Conservation (phyloP, 75 land plant species). For the Picea glauca region DNA sequence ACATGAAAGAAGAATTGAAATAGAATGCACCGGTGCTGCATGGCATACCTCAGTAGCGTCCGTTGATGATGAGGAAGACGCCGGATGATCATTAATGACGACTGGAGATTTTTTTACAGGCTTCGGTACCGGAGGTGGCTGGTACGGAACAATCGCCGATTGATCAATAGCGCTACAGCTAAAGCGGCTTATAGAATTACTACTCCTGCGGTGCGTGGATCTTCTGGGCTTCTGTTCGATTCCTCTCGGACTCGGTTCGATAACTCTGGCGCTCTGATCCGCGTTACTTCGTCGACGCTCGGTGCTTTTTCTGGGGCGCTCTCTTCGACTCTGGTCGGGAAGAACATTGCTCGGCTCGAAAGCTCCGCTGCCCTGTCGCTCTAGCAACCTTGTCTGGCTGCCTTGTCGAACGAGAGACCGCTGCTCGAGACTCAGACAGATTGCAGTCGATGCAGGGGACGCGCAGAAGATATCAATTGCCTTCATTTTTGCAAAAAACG, state of each 20-base stretch:
- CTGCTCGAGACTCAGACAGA: constrained; percentile 9
- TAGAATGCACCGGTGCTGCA: background rate
- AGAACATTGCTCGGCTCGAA: background rate
- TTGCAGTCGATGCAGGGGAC: constrained; percentile 9
- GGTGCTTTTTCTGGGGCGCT: constrained; percentile 4
- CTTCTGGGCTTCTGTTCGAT: constrained; percentile 8
- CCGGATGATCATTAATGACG: background rate
- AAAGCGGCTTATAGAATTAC: constrained; percentile 3
- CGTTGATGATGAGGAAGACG: background rate
- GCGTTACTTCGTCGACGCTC: constrained; percentile 8
- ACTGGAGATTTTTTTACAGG: background rate
- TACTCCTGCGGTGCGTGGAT: constrained; percentile 1
- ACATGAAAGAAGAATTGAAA: too few species aligned
- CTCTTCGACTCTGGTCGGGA: background rate
- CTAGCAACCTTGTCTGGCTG: constrained; percentile 7
- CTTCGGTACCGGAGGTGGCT: background rate
- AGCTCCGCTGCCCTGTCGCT: background rate
- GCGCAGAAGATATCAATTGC: constrained; percentile 11
- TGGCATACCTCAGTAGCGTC: background rate
- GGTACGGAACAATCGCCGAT: constrained; percentile 1
- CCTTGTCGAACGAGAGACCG: constrained; percentile 7
- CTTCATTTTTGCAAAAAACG: background rate
- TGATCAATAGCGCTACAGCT: constrained; percentile 10
- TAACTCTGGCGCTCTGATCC: too few species aligned
- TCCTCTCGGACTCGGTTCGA: background rate